phyloP scores from a whole-genome alignment of 192 early-diverging fungal genomes.

The Glomus cerebriforme region DNA sequence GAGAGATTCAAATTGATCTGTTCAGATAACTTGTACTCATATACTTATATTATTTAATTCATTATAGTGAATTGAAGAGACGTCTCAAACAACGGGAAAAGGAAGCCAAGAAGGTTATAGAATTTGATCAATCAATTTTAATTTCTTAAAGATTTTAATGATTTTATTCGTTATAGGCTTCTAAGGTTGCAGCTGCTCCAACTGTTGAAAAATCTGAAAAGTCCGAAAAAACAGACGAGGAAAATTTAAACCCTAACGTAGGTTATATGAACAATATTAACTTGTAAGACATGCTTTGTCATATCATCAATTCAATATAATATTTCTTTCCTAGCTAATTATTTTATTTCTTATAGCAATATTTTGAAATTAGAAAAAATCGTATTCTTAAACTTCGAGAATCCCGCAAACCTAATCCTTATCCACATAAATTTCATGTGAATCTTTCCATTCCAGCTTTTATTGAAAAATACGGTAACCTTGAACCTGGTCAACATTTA shows the following conservation, averaged over 20 bases:
- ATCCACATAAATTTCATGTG: constrained; percentile 99
- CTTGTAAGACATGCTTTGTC: too few relatives aligned
- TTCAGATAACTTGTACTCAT: not conserved
- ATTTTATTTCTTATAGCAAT: constrained; percentile 56
- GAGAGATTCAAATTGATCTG: constrained; percentile 26
- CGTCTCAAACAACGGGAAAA: constrained; percentile 87
- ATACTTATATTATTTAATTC: not conserved
- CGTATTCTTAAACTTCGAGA: constrained; percentile 80
- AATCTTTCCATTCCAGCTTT: constrained; percentile 81
- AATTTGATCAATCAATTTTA: constrained; percentile 6
- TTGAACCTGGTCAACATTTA: constrained; percentile 70
- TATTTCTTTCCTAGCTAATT: not conserved
- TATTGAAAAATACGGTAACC: constrained; percentile 75
- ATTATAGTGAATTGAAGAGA: constrained; percentile 85
- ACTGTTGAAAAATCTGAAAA: constrained; percentile 47
- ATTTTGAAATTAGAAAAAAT: constrained; percentile 97
- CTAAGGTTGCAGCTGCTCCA: constrained; percentile 58
- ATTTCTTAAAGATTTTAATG: not conserved
- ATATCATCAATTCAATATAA: not conserved
- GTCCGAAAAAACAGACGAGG: constrained; percentile 66
- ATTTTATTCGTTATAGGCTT: constrained; percentile 43
- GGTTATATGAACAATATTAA: not conserved
- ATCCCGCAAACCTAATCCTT: constrained; percentile 84
- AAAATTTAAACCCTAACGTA: constrained; percentile 84
- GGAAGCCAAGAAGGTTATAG: constrained; percentile 75